A percentile compares a stretch with the other conserved stretches of the same genome.
phyloP scores from a whole-genome alignment of 2,329 filamentous ascomycete species.

The Diaporthe citriasiana region DNA sequence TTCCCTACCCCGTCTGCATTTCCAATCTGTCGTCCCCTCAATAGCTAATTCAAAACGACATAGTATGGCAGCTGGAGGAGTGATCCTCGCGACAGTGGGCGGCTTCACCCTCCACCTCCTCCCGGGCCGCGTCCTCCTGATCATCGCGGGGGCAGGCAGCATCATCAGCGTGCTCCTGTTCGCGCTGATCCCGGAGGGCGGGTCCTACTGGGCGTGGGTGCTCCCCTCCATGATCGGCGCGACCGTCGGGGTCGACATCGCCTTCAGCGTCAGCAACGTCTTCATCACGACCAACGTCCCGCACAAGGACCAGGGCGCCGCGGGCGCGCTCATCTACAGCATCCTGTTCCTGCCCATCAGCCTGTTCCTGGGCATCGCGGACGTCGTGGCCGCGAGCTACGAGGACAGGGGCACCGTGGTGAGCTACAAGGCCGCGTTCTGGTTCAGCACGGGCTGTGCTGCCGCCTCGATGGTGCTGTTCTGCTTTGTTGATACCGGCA shows the following conservation, averaged over 20 bases:
- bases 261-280: conserved; percentile 81
- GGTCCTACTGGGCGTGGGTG: conserved; percentile 80
- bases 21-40: no score
- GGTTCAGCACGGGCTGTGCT: conserved; percentile 73
- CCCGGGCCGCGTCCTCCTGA: conserved; percentile 72
- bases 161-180: conserved; percentile 73
- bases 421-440: conserved; percentile 77
- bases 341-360: conserved; percentile 80
- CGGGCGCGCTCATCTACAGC: conserved; percentile 79
- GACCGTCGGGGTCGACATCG: conserved; percentile 82
- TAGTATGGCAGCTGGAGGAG: conserved; percentile 73
- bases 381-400: conserved; percentile 65
- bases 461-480: conserved; percentile 66
- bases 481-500: conserved; percentile 68
- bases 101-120: conserved; percentile 78
- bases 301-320: conserved; percentile 76
- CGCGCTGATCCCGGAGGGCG: conserved; percentile 71
- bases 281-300: conserved; percentile 83
- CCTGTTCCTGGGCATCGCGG: conserved; percentile 78
- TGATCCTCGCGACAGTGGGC: conserved; percentile 73
- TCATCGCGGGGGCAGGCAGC: conserved; percentile 73
- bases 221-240: conserved; percentile 79
- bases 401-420: conserved; percentile 57
- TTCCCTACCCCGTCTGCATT: no score
- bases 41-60: neutral